phyloP scores from a whole-genome alignment of 768 basidiomycete genomes.

The Lanmaoa pseudosensibilis region DNA sequence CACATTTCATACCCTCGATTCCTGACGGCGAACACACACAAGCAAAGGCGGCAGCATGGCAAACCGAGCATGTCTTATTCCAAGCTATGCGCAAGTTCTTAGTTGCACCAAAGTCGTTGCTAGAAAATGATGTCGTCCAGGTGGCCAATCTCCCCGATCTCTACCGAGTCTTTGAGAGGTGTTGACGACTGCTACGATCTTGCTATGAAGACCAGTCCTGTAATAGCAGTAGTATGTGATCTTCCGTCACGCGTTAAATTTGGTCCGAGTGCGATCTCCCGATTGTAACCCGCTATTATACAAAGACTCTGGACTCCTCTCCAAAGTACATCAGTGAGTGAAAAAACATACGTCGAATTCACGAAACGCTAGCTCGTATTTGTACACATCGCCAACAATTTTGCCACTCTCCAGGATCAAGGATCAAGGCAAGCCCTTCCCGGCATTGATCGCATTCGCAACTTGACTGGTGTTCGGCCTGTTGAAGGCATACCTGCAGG shows the following conservation, averaged over 20 bases:
- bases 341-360: background rate
- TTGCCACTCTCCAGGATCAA: background rate
- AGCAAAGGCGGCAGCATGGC: slow-evolving; percentile 68
- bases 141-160: slow-evolving; percentile 88
- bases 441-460: slow-evolving; percentile 72
- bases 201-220: background rate
- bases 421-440: slow-evolving; percentile 58
- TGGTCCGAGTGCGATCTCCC: background rate
- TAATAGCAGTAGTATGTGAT: background rate
- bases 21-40: slow-evolving; percentile 39
- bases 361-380: background rate
- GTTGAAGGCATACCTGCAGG: slow-evolving; percentile 68
- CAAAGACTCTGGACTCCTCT: background rate
- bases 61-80: slow-evolving; percentile 89
- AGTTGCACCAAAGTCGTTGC: slow-evolving; percentile 59
- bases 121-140: slow-evolving; percentile 77
- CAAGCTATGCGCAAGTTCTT: slow-evolving; percentile 82
- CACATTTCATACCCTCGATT: slow-evolving; percentile 15
- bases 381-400: background rate
- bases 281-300: background rate
- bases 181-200: slow-evolving; percentile 31
- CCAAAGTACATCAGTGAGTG: background rate
- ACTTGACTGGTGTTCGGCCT: slow-evolving; percentile 76
- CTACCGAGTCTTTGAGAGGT: slow-evolving; percentile 93
- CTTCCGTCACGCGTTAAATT: background rate